Conservation (phyloP, 306 rosid species). For the Mucuna pruriens region DNA sequence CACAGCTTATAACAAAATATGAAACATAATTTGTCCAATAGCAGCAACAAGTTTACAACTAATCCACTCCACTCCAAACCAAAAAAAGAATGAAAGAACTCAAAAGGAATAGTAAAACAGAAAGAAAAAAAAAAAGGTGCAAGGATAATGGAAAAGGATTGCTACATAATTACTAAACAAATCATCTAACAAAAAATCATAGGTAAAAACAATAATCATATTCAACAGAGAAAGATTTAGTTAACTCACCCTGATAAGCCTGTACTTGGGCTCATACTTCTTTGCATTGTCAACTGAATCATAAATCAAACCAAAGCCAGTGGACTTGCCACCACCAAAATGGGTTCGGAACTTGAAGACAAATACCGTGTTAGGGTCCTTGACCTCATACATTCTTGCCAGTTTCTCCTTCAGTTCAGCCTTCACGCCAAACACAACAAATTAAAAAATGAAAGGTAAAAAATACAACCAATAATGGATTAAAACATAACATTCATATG, state of each 20-base stretch:
- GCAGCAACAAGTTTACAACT: not conserved
- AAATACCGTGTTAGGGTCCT: conserved; percentile 76
- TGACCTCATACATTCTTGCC: conserved; percentile 71
- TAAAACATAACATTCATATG: not conserved
- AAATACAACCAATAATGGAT: not conserved
- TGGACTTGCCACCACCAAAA: conserved; percentile 95
- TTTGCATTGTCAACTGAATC: conserved; percentile 84
- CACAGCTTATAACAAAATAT: not conserved
- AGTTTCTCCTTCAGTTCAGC: conserved; percentile 90
- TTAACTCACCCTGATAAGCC: conserved; percentile 82
- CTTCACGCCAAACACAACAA: conserved; percentile 39
- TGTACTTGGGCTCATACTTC: conserved; percentile 89
- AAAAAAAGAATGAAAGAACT: too few species aligned
- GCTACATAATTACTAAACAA: not conserved
- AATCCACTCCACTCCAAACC: not conserved
- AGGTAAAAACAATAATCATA: not conserved
- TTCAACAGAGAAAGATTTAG: too few species aligned
- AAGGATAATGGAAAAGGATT: not conserved
- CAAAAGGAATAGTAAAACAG: not conserved
- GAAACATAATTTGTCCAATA: not conserved
- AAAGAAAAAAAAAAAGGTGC: not conserved
- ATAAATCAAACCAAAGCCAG: conserved; percentile 90
- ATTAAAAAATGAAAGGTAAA: not conserved
- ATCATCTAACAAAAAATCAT: not conserved
- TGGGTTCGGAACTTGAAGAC: conserved; percentile 90